These are phyloP conservation scores for Fusarium keratoplasticum DNA, from an alignment of 2,329 filamentous ascomycete species.

Conservation along the genomic window DNA sequence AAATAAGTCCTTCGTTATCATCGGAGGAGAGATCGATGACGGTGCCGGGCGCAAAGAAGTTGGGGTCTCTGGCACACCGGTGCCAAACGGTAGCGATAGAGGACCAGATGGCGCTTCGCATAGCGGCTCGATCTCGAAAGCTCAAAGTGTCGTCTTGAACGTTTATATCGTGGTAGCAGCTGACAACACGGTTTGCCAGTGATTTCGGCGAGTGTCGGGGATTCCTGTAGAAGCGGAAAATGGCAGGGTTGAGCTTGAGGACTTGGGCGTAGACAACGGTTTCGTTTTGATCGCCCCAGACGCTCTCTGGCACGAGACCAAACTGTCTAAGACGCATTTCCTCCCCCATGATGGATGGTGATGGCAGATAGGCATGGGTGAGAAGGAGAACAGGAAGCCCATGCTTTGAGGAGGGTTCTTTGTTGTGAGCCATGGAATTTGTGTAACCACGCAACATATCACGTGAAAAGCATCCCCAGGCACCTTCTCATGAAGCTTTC, in stretches of 20 bases:
- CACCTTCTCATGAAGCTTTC: not conserved
- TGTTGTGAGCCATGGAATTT: not conserved
- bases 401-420: not conserved
- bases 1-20: not conserved
- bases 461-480: not conserved
- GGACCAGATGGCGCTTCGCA: not conserved
- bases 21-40: not conserved
- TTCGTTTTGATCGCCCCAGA: not conserved
- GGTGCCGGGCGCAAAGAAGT: not conserved
- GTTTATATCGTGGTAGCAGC: not conserved
- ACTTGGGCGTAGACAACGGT: not conserved
- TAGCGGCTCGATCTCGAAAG: not conserved
- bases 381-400: not conserved
- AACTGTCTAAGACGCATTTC: rapidly evolving
- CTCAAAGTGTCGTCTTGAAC: not conserved
- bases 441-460: not conserved
- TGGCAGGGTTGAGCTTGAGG: not conserved
- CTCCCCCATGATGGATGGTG: not conserved
- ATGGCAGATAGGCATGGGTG: not conserved
- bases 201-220: not conserved
- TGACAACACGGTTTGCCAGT: not conserved
- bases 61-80: not conserved
- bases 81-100: not conserved
- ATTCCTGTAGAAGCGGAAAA: not conserved
- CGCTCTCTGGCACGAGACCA: not conserved